A percentile compares a stretch with the other conserved stretches of the same genome.
These are phyloP conservation scores for Pythium coloratum DNA, from an alignment of 352 stramenopile genomes.

Conservation along the genomic window DNA sequence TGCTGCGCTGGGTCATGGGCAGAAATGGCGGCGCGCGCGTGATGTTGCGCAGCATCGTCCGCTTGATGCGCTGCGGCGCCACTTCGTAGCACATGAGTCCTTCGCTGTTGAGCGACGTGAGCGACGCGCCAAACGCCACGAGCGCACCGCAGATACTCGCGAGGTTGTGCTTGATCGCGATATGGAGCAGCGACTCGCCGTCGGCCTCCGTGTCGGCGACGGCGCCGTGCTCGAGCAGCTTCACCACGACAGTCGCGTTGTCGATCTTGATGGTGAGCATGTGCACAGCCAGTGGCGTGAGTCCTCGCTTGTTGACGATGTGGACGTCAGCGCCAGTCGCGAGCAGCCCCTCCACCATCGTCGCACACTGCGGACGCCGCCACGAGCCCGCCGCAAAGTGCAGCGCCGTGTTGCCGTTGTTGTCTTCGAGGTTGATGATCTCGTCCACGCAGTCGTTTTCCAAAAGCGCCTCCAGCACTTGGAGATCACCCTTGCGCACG, in stretches of 20 bases:
- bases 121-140: conserved; percentile 60
- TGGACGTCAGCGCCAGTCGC: conserved; percentile 51
- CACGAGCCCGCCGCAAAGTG: conserved; percentile 75
- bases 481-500: conserved; percentile 67
- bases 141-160: conserved; percentile 54
- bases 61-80: conserved; percentile 58
- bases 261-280: conserved; percentile 81
- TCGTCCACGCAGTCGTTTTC: conserved; percentile 69
- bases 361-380: conserved; percentile 43
- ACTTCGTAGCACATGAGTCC: conserved; percentile 83
- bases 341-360: conserved; percentile 52
- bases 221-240: conserved; percentile 62
- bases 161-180: conserved; percentile 54
- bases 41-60: conserved; percentile 72
- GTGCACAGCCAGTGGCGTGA: conserved; percentile 71
- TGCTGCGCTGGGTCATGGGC: conserved; percentile 48
- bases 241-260: conserved; percentile 58
- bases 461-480: conserved; percentile 70
- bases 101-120: conserved; percentile 59
- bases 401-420: conserved; percentile 81
- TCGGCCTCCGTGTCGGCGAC: conserved; percentile 67
- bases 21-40: conserved; percentile 46
- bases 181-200: conserved; percentile 58
- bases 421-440: conserved; percentile 66
- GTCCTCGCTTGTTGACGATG: conserved; percentile 58